Evolutionary conservation across 805 yeast species (phyloP).

Genomic region (Candida krabiensis): DNA sequence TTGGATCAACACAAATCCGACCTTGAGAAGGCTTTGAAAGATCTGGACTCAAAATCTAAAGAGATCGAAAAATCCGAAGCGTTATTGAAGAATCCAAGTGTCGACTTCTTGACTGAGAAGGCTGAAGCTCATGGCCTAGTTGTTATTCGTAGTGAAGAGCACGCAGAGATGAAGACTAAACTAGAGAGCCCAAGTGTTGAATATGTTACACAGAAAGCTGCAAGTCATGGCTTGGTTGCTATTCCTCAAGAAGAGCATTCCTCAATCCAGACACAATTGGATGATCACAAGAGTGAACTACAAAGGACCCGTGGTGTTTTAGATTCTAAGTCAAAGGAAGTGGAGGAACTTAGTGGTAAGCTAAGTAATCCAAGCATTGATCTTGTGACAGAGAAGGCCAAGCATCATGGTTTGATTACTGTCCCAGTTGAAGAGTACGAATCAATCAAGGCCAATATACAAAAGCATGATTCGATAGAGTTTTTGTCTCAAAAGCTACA

Average conservation of each 20-base stretch:
- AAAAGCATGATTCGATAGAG: too few species aligned
- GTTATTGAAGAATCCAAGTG: constrained; percentile 26
- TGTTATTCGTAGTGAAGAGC: constrained; percentile 4
- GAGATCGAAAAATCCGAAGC: constrained; percentile 8
- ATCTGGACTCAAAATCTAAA: not conserved
- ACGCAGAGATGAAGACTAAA: too few species aligned
- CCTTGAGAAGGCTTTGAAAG: not conserved
- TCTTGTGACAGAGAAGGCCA: constrained; percentile 9
- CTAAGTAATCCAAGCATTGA: constrained; percentile 8
- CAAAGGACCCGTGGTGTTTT: not conserved
- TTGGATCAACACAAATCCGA: constrained; percentile 3
- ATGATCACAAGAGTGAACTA: not conserved
- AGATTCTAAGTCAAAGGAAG: not conserved
- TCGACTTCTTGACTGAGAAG: constrained; percentile 27
- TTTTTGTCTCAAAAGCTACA: constrained; percentile 22
- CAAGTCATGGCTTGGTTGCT: constrained; percentile 9
- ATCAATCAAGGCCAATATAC: too few species aligned
- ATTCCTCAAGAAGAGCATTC: constrained; percentile 12
- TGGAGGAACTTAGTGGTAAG: not conserved
- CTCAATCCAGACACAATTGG: not conserved
- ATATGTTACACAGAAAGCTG: constrained; percentile 29
- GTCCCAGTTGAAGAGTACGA: constrained; percentile 2
- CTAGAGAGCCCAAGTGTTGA: constrained; percentile 29
- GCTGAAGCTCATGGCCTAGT: constrained; percentile 1
- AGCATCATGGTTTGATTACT: constrained; percentile 3